A percentile compares a stretch with the other conserved stretches of the same genome.
Evolutionary conservation across 306 rosid genomes (phyloP).

Genomic region (Abrus precatorius): DNA sequence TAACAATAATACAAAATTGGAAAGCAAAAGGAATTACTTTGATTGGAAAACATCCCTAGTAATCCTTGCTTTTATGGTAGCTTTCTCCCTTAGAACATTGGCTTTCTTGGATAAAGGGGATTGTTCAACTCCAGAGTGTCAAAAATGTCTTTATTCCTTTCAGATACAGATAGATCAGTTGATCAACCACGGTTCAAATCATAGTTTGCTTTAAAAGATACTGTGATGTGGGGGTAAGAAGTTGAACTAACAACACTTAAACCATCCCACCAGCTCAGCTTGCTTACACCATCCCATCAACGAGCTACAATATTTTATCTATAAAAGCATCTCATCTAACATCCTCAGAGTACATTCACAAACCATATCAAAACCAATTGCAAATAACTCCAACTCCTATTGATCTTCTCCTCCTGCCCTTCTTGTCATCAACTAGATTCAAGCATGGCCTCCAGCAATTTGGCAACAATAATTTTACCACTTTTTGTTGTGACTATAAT

Average conservation of each 20-base stretch:
- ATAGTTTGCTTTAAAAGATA: not conserved
- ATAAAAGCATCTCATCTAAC: slow-evolving; percentile 32
- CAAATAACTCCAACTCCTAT: not conserved
- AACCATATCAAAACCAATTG: not conserved
- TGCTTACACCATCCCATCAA: not conserved
- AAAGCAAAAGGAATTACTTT: not conserved
- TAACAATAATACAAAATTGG: not conserved
- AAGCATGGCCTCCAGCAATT: slow-evolving; percentile 39
- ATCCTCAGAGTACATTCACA: not conserved
- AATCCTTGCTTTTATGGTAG: too few species aligned
- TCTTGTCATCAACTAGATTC: slow-evolving; percentile 11
- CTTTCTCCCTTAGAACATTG: not conserved
- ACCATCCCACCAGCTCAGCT: not conserved
- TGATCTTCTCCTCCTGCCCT: not conserved
- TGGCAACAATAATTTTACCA: slow-evolving; percentile 20
- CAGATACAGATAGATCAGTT: not conserved
- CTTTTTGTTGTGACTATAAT: slow-evolving; percentile 33
- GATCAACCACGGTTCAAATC: slow-evolving; percentile 1
- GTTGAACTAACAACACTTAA: slow-evolving; percentile 15
- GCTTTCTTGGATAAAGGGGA: not conserved
- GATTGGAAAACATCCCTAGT: not conserved
- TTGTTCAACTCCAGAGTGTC: not conserved
- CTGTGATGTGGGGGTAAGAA: not conserved
- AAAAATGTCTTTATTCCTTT: not conserved
- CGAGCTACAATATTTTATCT: not conserved